Conservation (phyloP, 2,329 filamentous ascomycete genomes). For the Alternaria sp. region DNA sequence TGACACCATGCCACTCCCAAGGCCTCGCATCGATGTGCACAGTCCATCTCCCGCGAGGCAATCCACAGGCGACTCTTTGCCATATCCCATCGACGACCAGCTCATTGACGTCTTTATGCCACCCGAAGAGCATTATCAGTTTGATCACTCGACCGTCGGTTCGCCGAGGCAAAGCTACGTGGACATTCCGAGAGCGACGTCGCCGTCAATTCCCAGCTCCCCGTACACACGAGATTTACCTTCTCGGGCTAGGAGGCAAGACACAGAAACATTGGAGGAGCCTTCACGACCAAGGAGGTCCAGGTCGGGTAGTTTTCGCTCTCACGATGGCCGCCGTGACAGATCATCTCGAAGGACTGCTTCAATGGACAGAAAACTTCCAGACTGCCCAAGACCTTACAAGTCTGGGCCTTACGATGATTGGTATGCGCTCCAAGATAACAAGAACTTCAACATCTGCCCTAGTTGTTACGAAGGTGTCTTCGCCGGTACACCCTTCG, state of each 20-base stretch:
- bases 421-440: slow-evolving; percentile 79
- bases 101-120: slow-evolving; percentile 50
- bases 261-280: slow-evolving; percentile 25
- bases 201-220: slow-evolving; percentile 27
- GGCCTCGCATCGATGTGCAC: slow-evolving; percentile 41
- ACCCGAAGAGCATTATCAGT: slow-evolving; percentile 51
- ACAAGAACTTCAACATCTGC: slow-evolving; percentile 79
- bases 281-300: slow-evolving; percentile 23
- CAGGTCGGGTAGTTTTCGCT: slow-evolving; percentile 36
- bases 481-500: slow-evolving; percentile 72
- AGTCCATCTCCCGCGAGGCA: slow-evolving; percentile 41
- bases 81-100: slow-evolving; percentile 56
- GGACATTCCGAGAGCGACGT: slow-evolving; percentile 28
- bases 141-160: slow-evolving; percentile 34
- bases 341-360: slow-evolving; percentile 10
- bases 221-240: slow-evolving; percentile 27
- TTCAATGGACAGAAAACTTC: slow-evolving; percentile 32
- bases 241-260: slow-evolving; percentile 17
- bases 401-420: slow-evolving; percentile 70
- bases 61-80: slow-evolving; percentile 36
- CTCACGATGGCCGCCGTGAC: slow-evolving; percentile 36
- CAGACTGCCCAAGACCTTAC: slow-evolving; percentile 71
- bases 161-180: slow-evolving; percentile 31
- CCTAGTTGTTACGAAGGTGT: slow-evolving; percentile 77
- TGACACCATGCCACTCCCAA: slow-evolving; percentile 38